Evolutionary conservation across 2,329 filamentous ascomycete species (phyloP).

Genomic region (Colletotrichum cereale): DNA sequence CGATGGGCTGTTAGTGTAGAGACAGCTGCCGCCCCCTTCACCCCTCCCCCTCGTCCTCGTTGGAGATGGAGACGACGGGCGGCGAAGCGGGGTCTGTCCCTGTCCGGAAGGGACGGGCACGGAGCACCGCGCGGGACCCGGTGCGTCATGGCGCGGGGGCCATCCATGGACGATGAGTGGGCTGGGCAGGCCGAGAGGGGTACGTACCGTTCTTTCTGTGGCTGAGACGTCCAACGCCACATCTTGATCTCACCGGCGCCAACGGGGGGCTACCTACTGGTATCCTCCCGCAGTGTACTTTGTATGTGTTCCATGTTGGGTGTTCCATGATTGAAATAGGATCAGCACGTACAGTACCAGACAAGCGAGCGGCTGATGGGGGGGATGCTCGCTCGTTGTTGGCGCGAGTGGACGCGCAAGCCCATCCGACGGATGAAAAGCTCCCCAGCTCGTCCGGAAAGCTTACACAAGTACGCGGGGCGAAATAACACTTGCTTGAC

Average conservation of each 20-base stretch:
- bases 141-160: slow-evolving; percentile 38
- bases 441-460: slow-evolving; percentile 19
- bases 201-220: neutral
- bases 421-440: slow-evolving; percentile 10
- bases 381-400: neutral
- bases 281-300: neutral
- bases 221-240: slow-evolving; percentile 24
- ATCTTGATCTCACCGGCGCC: slow-evolving; percentile 1
- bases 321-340: neutral
- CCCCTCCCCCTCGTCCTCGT: too few relatives aligned
- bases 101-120: slow-evolving; percentile 27
- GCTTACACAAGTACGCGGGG: neutral
- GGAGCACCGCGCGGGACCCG: slow-evolving; percentile 26
- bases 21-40: neutral
- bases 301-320: neutral
- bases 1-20: neutral
- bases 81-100: slow-evolving; percentile 31
- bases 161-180: slow-evolving; percentile 17
- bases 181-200: neutral
- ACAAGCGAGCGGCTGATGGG: slow-evolving; percentile 1
- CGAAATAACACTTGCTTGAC: neutral
- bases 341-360: neutral
- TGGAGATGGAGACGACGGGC: slow-evolving; percentile 9
- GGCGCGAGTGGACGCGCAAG: slow-evolving; percentile 36
- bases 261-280: too few relatives aligned